Base-by-base conservation (phyloP, 768 basidiomycete genomes). In the Pisolithus sp. region DNA sequence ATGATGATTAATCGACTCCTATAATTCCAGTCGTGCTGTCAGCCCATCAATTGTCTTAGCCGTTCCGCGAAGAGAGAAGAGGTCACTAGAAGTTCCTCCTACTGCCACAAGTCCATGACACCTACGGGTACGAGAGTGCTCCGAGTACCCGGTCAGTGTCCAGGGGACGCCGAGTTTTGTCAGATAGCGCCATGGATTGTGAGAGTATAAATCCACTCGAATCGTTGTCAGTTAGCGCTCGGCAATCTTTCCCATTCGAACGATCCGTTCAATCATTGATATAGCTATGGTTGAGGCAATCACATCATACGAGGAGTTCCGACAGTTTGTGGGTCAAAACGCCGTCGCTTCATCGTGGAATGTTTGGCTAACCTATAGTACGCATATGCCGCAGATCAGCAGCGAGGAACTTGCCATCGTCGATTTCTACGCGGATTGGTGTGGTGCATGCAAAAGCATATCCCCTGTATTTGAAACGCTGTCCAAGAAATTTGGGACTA, bases 391-490 rank as follows among this genome's bases (percentile, higher is more conserved):
- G n/a, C n/a, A 53, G 42, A 55, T 49, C 46, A 49, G 53, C 23
- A 31, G 51, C n/a, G 46, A 36, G 7, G 43, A 49, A 30, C 34
- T 38, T n/a, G 43, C 24, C 15, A 26, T 53, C 20, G 28, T 55
- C 30, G 52, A 55, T 36, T 55, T 48, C 52, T 41, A 21, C 18
- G 56, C 56, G 34, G 38, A 42, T 13, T 54, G 53, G 53, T 48
- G 56, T 48, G 54, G 52, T 6, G 44, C 47, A 21, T 53, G 47
- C 21, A 34, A 39, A 30, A 20, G 47, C 2, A 54, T 48, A 17
- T 36, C 39, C 7, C 65, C 64, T 12, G 0, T 2, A 0, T 66
- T 64, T 15, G 26, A 57, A 2, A 0, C 6, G 1, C 30, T 53
- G 4, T 51, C 53, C 0, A 0, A 17, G 1, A 13, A 55, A 12